Evolutionary conservation across 257 asterid genomes (phyloP), one percentile per base, ranked within the genome.

Genomic region (Eustoma russellianum): DNA sequence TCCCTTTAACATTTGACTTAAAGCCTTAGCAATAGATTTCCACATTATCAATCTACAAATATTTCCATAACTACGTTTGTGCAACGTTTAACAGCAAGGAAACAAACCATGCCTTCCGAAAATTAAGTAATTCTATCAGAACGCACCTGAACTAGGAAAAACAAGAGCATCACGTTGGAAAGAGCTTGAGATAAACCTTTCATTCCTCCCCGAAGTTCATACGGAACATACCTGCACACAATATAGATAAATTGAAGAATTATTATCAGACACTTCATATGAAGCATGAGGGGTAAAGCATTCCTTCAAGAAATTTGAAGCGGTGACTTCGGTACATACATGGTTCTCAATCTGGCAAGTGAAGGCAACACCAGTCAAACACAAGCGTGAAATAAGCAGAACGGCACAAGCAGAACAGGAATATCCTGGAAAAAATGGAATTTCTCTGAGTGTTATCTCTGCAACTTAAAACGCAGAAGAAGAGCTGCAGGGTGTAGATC

Each of bases 181-280:
- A 91, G 97, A 60, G 77, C 66, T 50, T 77, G 78, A 41, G 95
- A 85, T 8, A 88, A 53, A 72, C 94, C 76, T 74, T 81, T 79
- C 79, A 88, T 83, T 65, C 95, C 99, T 52, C 97, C 99, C 40
- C 99, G 95, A 53, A 88, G 66, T 70, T 83, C 99, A 72, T 85
- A 81, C 19, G 95, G 97, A 70, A 92, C 93, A 65, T 79, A 85
- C 89, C 98, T 92, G 69, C 60, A 60, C 13, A 9, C 53, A 10
- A 34, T 41, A 61, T 30, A 41, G 65, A 60, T 59, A 60, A 12
- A 41, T 52, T 44, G 56, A 41, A 46, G 53, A n/a, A n/a, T n/a
- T 50, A 50, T 18, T 30, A 46, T 13, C 13, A 43, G 12, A 14
- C 38, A 52, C 6, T 17, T 51, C 16, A 45, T 33, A 35, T 13